A percentile compares a stretch with the other conserved stretches of the same genome.
These are phyloP conservation scores for Colletotrichum acutatum DNA, from an alignment of 2,329 filamentous ascomycete species.

Conservation along the genomic window DNA sequence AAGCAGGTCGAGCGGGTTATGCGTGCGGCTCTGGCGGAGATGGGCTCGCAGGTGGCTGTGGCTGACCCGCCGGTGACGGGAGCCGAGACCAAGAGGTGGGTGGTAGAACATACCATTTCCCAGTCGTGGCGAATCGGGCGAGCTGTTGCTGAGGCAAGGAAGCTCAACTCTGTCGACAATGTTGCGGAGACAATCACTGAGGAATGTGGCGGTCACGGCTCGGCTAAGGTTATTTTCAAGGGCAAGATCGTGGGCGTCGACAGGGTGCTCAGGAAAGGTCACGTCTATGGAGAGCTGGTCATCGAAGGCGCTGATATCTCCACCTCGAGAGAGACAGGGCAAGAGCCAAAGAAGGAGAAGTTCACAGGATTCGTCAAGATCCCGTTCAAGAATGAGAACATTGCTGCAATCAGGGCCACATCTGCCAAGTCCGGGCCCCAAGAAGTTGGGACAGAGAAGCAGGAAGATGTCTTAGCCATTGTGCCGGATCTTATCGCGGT, in stretches of 20 bases:
- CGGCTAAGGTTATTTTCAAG: conserved; percentile 67
- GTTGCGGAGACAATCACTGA: conserved; percentile 69
- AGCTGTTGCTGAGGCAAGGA: conserved; percentile 63
- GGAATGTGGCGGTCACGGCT: conserved; percentile 63
- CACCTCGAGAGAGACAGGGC: conserved; percentile 35
- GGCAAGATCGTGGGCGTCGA: conserved; percentile 73
- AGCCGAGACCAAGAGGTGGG: conserved; percentile 61
- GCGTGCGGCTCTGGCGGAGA: conserved; percentile 62
- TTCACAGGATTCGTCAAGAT: conserved; percentile 67
- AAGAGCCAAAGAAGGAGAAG: conserved; percentile 29
- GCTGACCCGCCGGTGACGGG: conserved; percentile 62
- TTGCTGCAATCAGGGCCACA: conserved; percentile 60
- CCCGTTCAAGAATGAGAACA: conserved; percentile 78
- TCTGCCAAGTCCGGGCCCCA: conserved; percentile 40
- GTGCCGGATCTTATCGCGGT: conserved; percentile 68
- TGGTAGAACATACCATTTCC: conserved; percentile 62
- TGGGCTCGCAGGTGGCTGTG: conserved; percentile 63
- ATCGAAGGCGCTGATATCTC: conserved; percentile 60
- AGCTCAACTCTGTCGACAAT: conserved; percentile 59
- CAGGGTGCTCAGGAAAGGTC: conserved; percentile 64
- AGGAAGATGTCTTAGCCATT: conserved; percentile 59
- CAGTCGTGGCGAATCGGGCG: conserved; percentile 70
- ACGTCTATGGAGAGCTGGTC: conserved; percentile 69
- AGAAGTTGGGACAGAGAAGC: conserved; percentile 42
- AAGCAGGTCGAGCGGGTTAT: conserved; percentile 60